Base-by-base conservation (phyloP, 1,284 basidiomycete genomes). In the Porodaedalea pini region DNA sequence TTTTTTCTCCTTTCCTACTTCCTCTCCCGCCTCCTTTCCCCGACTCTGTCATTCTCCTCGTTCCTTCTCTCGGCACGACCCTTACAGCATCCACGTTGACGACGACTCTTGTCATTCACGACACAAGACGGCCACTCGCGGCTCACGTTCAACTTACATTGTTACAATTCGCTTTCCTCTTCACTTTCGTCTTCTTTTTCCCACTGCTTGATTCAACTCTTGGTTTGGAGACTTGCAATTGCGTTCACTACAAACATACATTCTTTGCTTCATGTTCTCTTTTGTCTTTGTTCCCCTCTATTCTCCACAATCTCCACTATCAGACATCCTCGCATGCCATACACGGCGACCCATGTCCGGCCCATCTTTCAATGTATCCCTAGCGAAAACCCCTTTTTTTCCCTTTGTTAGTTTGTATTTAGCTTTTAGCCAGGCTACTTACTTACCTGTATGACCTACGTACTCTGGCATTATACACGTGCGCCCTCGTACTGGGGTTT, bases 81-180 rank as follows among this genome's bases (percentile, higher is more conserved):
- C 11, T 21, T 32, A 34, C 27, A 31, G 25, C 37, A 61, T 58
- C 62, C 62, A 69, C 65, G 65, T 70, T 61, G 56, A 63, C 62
- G 63, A 49, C 23, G 37, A 61, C 53, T 61, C 72, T 76, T 78
- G 74, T 74, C 71, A 79, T 77, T 76, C 75, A 78, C 74, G 77
- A 74, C 68, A 75, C 75, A 78, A 75, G 73, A 57, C 50, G 49
- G 36, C 45, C 21, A 4, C 49, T 31, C 3, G 19, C 31, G 17
- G 7, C 25, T 17, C 32, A 44, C 19, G 39, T 37, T 6, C 37
- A 49, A 51, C 32, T 52, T 36, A 25, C 19, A 34, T 29, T 54
- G 19, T 21, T 48, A 13, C 23, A 32, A 19, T 32, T 44, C 25
- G 25, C n/a, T 21, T 41, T 15, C 19, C 13, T 52, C 31, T 47